Percentiles rank a stretch among this genome's conserved stretches.
Evolutionary conservation across 495 filamentous ascomycete species (phyloP).

Genomic region (Apiosordaria backusii): DNA sequence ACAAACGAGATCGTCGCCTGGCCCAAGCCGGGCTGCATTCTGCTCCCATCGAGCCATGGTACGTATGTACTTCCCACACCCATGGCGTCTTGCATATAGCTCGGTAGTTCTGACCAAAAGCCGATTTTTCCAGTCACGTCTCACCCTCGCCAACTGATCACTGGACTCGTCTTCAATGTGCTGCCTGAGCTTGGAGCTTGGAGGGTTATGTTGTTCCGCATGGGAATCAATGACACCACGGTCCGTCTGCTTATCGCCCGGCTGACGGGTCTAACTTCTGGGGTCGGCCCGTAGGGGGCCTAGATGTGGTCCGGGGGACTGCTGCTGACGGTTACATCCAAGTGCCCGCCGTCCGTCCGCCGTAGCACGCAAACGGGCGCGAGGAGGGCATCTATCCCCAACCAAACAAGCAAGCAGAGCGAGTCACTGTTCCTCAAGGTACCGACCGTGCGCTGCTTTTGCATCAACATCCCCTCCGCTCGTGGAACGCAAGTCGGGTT

Average conservation of each 20-base stretch:
- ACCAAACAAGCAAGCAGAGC: neutral
- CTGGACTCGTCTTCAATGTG: neutral
- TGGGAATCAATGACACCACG: neutral
- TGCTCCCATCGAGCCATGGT: too few relatives aligned
- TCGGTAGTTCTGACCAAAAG: neutral
- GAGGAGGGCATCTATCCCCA: neutral
- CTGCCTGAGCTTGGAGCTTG: neutral
- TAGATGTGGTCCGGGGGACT: neutral
- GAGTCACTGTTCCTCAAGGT: constrained; percentile 1
- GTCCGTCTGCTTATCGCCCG: neutral
- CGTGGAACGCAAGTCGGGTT: neutral
- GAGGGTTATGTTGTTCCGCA: neutral
- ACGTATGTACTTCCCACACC: neutral
- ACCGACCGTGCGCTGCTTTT: constrained; percentile 1
- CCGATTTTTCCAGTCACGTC: neutral
- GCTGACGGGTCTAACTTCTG: neutral
- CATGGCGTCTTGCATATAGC: neutral
- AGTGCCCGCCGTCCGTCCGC: neutral
- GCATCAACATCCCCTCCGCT: neutral
- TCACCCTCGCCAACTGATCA: neutral
- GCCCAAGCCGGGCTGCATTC: too few relatives aligned
- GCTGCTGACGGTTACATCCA: constrained; percentile 2
- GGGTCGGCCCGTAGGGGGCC: constrained; percentile 8
- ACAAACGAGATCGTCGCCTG: neutral
- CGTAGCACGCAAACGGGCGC: neutral